Conservation (phyloP, 139 green algal genomes). For the Tetraselmis striata region DNA sequence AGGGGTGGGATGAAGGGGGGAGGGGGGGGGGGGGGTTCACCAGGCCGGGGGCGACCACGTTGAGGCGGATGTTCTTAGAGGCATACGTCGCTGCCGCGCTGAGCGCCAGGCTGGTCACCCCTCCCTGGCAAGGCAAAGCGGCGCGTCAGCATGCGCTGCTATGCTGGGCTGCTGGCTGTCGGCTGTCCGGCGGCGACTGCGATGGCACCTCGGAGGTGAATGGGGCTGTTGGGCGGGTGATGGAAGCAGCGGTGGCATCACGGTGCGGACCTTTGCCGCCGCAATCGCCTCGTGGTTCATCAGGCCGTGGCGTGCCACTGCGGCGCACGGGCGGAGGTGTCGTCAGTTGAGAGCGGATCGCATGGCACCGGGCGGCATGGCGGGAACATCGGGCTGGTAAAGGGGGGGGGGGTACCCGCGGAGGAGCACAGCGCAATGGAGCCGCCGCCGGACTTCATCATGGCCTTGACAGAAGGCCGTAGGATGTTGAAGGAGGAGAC, state of each 20-base stretch:
- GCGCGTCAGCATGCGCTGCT: too few species aligned
- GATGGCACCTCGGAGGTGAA: too few species aligned
- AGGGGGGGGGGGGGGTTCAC: conserved; percentile 26
- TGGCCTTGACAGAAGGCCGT: conserved; percentile 38
- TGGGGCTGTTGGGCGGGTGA: too few species aligned
- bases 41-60: conserved; percentile 70
- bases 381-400: too few species aligned
- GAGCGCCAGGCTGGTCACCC: conserved; percentile 31
- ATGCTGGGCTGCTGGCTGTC: too few species aligned
- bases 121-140: neutral
- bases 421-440: conserved; percentile 64
- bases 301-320: conserved; percentile 49
- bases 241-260: too few species aligned
- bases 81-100: conserved; percentile 66
- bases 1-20: too few species aligned
- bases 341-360: too few species aligned
- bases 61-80: conserved; percentile 74
- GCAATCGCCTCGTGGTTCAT: conserved; percentile 80
- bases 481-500: conserved; percentile 71
- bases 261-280: conserved; percentile 75
- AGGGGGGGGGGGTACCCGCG: too few species aligned
- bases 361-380: too few species aligned
- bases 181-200: too few species aligned
- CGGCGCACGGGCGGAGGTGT: neutral
- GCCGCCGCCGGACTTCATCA: conserved; percentile 53